Conservation (phyloP, 2,329 filamentous ascomycete genomes). For the Raffaelea deltoideospora region DNA sequence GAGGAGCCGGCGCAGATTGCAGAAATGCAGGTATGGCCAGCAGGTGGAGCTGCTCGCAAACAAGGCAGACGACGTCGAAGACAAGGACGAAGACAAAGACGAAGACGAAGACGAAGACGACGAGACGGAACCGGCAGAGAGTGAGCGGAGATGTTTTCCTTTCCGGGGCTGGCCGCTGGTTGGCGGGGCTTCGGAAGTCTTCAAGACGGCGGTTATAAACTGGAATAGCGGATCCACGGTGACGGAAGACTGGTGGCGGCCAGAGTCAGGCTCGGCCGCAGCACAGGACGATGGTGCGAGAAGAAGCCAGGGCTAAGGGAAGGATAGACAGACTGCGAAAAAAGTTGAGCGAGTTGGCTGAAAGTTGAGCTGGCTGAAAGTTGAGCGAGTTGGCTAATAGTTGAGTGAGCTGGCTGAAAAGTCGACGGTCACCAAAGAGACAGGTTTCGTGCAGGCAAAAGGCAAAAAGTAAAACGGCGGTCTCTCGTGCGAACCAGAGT, state of each 20-base stretch:
- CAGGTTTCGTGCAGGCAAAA: no score
- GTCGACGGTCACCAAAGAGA: no score
- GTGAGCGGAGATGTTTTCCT: conserved; percentile 5
- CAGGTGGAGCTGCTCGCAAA: conserved; percentile 1
- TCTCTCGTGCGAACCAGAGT: no score
- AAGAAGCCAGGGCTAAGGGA: no score
- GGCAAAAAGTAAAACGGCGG: no score
- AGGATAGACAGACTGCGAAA: no score
- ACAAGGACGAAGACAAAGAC: neutral
- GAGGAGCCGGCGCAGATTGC: conserved; percentile 32
- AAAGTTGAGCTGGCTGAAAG: no score
- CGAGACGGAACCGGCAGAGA: conserved; percentile 6
- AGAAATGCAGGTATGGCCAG: conserved; percentile 15
- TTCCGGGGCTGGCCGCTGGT: neutral
- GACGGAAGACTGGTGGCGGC: conserved; percentile 33
- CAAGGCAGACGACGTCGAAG: neutral
- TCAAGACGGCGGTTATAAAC: no score
- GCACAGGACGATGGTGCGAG: conserved; percentile 20
- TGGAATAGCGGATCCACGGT: conserved; percentile 42
- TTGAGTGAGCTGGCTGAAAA: no score
- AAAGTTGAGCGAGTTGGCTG: no score
- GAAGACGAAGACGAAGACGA: conserved; percentile 9
- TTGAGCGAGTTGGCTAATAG: no score
- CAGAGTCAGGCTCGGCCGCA: conserved; percentile 44
- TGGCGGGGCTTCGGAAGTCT: no score